A percentile compares a stretch with the other conserved stretches of the same genome.
These are phyloP conservation scores for Chlorella sp. DNA, from an alignment of 139 green algal genomes.

Conservation along the genomic window DNA sequence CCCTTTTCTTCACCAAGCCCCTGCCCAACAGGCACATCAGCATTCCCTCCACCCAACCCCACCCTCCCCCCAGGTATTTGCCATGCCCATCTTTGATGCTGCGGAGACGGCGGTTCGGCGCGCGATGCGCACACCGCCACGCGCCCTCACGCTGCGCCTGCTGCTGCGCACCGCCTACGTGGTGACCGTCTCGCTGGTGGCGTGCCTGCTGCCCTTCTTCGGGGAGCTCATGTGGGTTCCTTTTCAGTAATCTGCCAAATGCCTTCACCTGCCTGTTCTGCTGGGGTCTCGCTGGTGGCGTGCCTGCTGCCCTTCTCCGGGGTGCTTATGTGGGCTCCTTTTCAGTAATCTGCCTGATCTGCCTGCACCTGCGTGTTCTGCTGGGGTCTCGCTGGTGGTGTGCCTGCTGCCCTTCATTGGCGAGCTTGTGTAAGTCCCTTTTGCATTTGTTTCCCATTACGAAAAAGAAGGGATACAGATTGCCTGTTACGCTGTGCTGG, in stretches of 20 bases:
- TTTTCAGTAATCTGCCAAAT: too few species aligned
- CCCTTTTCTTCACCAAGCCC: neutral
- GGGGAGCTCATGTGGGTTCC: constrained; percentile 60
- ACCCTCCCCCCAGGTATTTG: constrained; percentile 14
- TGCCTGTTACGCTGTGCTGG: too few species aligned
- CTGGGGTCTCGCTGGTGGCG: constrained; percentile 57
- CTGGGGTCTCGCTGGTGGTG: constrained; percentile 57
- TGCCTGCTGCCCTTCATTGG: neutral
- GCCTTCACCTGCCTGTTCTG: too few species aligned
- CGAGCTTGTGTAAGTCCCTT: neutral
- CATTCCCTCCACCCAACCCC: neutral
- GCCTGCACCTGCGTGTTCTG: too few species aligned
- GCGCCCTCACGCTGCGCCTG: constrained; percentile 40
- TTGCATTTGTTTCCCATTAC: too few species aligned
- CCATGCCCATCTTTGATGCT: constrained; percentile 38
- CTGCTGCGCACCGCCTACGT: constrained; percentile 60
- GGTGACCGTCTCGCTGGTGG: constrained; percentile 48
- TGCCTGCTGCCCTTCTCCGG: constrained; percentile 71
- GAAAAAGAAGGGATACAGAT: too few species aligned
- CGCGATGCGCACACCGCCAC: constrained; percentile 6
- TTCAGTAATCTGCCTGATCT: too few species aligned
- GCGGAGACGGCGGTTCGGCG: neutral
- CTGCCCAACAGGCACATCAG: neutral
- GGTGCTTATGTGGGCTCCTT: constrained; percentile 59
- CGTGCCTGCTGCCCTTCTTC: constrained; percentile 71